Percentiles rank a stretch among this genome's conserved stretches.
Conservation (phyloP, 2,329 filamentous ascomycete species). For the Bipolaris bicolor region DNA sequence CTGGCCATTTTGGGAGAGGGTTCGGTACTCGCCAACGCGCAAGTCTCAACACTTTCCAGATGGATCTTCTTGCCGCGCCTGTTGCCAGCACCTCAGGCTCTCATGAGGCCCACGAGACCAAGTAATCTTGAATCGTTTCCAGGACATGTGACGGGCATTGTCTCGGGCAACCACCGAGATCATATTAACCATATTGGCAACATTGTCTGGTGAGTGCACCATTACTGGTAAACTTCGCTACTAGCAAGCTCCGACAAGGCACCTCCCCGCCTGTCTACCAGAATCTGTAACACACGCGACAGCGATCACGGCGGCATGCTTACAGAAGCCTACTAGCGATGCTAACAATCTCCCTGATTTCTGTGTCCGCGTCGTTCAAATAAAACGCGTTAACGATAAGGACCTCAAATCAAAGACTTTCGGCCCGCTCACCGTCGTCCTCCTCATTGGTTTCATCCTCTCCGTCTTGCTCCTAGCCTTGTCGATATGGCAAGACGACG, state of each 20-base stretch:
- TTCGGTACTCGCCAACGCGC: constrained; percentile 57
- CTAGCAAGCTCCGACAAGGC: background rate
- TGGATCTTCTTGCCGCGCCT: constrained; percentile 59
- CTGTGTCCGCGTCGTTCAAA: constrained; percentile 51
- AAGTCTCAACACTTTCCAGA: constrained; percentile 57
- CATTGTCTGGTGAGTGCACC: constrained; percentile 50
- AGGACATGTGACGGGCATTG: constrained; percentile 54
- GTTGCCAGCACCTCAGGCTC: constrained; percentile 58
- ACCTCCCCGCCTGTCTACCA: constrained; percentile 16
- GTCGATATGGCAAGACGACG: constrained; percentile 55
- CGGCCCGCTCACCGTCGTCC: constrained; percentile 55
- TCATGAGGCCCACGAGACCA: constrained; percentile 55
- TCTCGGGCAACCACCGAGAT: constrained; percentile 55
- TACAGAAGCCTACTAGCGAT: constrained; percentile 31
- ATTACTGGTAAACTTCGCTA: background rate
- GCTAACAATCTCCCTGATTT: constrained; percentile 45
- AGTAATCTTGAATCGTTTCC: constrained; percentile 49
- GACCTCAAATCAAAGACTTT: constrained; percentile 53
- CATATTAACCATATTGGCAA: constrained; percentile 58
- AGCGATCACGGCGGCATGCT: background rate
- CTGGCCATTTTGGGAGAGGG: constrained; percentile 61
- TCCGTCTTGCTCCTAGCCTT: constrained; percentile 52
- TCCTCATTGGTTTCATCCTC: constrained; percentile 54
- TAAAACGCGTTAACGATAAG: constrained; percentile 40
- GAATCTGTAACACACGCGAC: background rate